Evolutionary conservation across 257 asterid species (phyloP).

Genomic region (Dorcoceras hygrometricum): DNA sequence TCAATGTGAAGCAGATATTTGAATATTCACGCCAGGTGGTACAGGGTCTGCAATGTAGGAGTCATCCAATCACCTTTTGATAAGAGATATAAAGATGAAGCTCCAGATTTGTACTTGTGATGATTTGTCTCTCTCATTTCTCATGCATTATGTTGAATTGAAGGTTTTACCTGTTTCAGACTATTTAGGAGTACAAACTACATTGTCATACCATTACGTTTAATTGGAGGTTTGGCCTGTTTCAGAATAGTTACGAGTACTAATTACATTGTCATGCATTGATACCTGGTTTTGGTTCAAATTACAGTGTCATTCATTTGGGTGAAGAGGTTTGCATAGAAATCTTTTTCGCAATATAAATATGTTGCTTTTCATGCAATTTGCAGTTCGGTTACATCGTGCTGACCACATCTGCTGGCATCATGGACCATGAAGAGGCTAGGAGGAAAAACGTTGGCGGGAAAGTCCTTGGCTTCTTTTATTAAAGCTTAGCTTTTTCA

Average conservation of each 20-base stretch:
- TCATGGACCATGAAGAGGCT: slow-evolving; percentile 20
- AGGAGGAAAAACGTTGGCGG: slow-evolving; percentile 19
- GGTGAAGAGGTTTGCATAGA: too few species aligned
- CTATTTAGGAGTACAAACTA: neutral
- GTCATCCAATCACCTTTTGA: neutral
- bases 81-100: too few species aligned
- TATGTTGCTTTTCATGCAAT: neutral
- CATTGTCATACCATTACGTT: too few species aligned
- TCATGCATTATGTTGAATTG: neutral
- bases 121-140: neutral
- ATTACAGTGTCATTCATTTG: too few species aligned
- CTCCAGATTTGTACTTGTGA: neutral
- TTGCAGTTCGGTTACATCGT: slow-evolving; percentile 17
- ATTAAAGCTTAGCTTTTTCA: neutral
- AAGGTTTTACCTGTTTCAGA: neutral
- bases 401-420: slow-evolving; percentile 18
- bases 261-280: too few species aligned
- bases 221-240: too few species aligned
- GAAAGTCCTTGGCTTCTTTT: slow-evolving; percentile 17
- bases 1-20: neutral
- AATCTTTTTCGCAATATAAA: neutral
- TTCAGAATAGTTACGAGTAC: too few species aligned
- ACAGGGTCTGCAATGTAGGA: neutral
- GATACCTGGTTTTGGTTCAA: too few species aligned
- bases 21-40: neutral